Evolutionary conservation across 345 rosid species (phyloP), one percentile per base, ranked within the genome.

Genomic region (Mallotus nudiflorus): DNA sequence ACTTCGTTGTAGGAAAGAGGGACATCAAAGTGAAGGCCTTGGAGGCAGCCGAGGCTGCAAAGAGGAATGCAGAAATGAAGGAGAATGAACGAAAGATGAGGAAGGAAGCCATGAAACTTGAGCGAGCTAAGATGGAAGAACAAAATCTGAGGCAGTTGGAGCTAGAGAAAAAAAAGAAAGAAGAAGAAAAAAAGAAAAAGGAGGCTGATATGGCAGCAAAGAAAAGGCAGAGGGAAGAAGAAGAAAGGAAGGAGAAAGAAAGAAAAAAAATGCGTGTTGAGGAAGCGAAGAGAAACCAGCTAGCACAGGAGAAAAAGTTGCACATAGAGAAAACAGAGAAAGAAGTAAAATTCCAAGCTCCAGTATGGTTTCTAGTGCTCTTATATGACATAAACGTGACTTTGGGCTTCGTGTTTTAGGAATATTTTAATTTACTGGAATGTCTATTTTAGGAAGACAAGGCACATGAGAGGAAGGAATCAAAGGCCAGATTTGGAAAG

Each of bases 31-130:
- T 95, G 79, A 92, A 86, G 78, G 90, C 99, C 63, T 81, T 95
- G 65, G 97, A 85, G 82, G 91, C 88, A 77, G 97, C 99, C 71
- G 96, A 85, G 80, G 92, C 88, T 71, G 88, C 94, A 40, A 91
- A 82, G 77, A 87, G 91, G 67, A 86, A 85, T 75, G 93, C 89
- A 42, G 92, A 89, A 82, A 85, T 88, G 81, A 92, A 84, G 80
- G 98, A 96, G 73, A 85, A 85, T 77, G 96, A 96, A 51, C 84
- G 96, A 13, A 92, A 83, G 83, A 73, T 85, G 85, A 86, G 87
- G 82, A 96, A 87, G 82, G 97, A 90, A 69, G 96, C 96, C 70
- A 40, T 86, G 83, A 90, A 86, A 79, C 73, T 85, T 71, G 93
- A 89, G 81, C 85, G 98, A 42, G 96, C 90, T 60, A 92, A 83